Base-by-base conservation (phyloP, 768 basidiomycete genomes). In the Rhizopogon salebrosus region DNA sequence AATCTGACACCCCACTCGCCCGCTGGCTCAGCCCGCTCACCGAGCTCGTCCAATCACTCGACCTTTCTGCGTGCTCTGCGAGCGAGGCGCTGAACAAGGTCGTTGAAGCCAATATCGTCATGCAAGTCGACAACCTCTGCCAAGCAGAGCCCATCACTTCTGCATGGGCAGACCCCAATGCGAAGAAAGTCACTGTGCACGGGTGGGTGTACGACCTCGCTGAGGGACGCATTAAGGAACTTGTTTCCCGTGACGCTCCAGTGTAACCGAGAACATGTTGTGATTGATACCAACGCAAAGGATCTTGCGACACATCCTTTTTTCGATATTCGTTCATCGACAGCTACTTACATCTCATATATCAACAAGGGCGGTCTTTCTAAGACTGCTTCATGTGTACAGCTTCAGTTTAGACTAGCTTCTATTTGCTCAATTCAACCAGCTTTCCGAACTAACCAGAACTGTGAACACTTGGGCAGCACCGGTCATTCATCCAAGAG, bases 1-100 rank as follows among this genome's bases (percentile, higher is more conserved):
- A 75, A 27, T 59, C 70, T 22, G 69, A 75, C 20, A 72, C 76
- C 0, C 75, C 84, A 7, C 77, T 94, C 57, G 76, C 76, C 24
- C 79, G 80, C 48, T 94, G 89, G 88, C 73, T 93, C 41, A 72
- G 76, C 24, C 87, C 90, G 0, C 76, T 93, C 60, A 80, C 80
- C 49, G 62, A 69, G 31, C 74, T 84, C 57, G 35, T 61, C 45
- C 69, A 64, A 10, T 70, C 72, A 0, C 75, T 85, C 49, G 66
- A 73, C 38, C 68, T 84, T 24, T 63, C 74, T 6, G 57, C 66
- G 39, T 57, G 69, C 14, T 58, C 74, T 3, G 60, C 68, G 13
- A 55, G 48, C 0, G 66, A 75, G 27, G 79, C 77, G 0, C 62
- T 83, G 40, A 67, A 74, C 6, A 34, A 70, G 20, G 70, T 85